phyloP scores from a whole-genome alignment of 139 green algal genomes.

The Pleodorina starrii region DNA sequence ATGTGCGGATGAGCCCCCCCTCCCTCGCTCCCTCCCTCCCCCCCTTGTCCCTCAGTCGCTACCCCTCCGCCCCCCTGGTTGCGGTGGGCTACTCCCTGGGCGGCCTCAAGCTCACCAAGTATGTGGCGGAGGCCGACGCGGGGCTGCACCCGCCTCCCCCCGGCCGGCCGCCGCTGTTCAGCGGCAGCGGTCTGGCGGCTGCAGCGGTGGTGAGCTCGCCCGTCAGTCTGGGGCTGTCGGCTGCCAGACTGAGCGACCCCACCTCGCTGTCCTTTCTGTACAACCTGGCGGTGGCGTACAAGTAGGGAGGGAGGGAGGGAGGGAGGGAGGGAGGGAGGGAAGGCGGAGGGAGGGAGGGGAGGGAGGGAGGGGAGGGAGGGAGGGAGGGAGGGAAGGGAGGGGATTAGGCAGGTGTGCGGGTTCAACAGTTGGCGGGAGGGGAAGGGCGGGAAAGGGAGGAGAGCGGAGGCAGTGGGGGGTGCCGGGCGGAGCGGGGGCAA shows the following conservation, averaged over 20 bases:
- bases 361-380: not conserved
- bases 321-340: not conserved
- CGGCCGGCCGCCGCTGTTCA: not conserved
- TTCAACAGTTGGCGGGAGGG: too few relatives aligned
- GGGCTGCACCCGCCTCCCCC: slow-evolving; percentile 54
- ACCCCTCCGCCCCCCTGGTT: slow-evolving; percentile 71
- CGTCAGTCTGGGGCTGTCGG: slow-evolving; percentile 64
- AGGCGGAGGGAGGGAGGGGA: not conserved
- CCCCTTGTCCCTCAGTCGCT: slow-evolving; percentile 58
- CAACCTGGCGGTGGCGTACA: slow-evolving; percentile 67
- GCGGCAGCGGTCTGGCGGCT: slow-evolving; percentile 66
- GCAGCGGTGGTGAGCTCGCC: slow-evolving; percentile 69
- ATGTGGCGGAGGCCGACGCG: slow-evolving; percentile 76
- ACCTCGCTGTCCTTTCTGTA: slow-evolving; percentile 68
- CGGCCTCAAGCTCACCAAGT: slow-evolving; percentile 83
- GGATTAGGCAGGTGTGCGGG: too few relatives aligned
- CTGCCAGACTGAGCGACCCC: slow-evolving; percentile 46
- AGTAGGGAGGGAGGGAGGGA: not conserved
- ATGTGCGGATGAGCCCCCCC: too few relatives aligned
- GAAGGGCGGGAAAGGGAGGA: too few relatives aligned
- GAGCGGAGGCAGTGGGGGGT: too few relatives aligned
- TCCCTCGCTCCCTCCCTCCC: not conserved
- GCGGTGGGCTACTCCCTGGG: slow-evolving; percentile 84
- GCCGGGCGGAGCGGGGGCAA: too few relatives aligned
- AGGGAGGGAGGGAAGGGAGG: not conserved